These are phyloP conservation scores for Saccharomyces hybrid DNA, from an alignment of 1,139 yeast genomes.

Conservation along the genomic window DNA sequence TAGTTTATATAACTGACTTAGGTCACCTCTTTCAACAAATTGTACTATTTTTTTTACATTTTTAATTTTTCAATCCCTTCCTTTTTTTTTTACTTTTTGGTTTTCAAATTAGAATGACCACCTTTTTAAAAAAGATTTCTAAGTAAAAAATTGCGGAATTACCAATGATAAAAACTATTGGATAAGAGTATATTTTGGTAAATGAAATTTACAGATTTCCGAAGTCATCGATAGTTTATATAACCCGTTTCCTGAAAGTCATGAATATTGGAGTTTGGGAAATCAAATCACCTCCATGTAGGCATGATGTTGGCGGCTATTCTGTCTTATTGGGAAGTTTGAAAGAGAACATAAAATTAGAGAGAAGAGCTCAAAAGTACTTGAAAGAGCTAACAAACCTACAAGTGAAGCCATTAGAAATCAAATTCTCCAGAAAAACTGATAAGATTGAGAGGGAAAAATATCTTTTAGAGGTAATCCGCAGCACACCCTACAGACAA, in stretches of 20 bases:
- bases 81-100: too few relatives aligned
- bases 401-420: neutral
- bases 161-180: too few relatives aligned
- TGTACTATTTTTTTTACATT: too few relatives aligned
- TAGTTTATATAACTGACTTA: too few relatives aligned
- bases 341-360: neutral
- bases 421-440: accelerated
- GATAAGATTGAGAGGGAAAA: neutral
- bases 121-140: too few relatives aligned
- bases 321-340: neutral
- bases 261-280: neutral
- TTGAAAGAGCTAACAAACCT: neutral
- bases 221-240: too few relatives aligned
- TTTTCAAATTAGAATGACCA: too few relatives aligned
- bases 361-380: neutral
- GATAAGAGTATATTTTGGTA: too few relatives aligned
- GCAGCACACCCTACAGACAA: neutral
- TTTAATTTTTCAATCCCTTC: too few relatives aligned
- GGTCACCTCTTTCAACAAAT: too few relatives aligned
- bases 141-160: too few relatives aligned
- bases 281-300: neutral
- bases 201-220: too few relatives aligned
- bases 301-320: neutral
- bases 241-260: neutral
- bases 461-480: neutral